These are phyloP conservation scores for Diplocarpon rosae DNA, from an alignment of 2,329 filamentous ascomycete species.

Conservation along the genomic window DNA sequence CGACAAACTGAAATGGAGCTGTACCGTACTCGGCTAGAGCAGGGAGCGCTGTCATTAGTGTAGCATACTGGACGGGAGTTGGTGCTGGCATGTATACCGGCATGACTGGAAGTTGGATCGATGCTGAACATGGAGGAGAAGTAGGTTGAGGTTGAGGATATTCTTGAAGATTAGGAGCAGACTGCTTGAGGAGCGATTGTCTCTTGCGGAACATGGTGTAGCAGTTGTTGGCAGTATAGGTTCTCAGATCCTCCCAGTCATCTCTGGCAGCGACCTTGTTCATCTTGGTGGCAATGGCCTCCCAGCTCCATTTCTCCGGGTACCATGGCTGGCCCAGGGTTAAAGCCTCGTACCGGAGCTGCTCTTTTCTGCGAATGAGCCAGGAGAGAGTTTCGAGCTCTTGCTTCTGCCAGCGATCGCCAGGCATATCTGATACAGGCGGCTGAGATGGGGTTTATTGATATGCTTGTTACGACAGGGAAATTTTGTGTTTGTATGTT, in stretches of 20 bases:
- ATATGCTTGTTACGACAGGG: not conserved
- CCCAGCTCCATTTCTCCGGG: constrained; percentile 1
- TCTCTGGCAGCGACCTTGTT: constrained; percentile 1
- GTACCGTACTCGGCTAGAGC: not conserved
- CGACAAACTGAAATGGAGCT: not conserved
- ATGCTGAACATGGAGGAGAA: not conserved
- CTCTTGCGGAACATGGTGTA: not conserved
- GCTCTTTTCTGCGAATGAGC: not conserved
- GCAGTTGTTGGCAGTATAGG: not conserved
- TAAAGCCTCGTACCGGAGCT: not conserved
- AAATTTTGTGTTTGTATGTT: no score
- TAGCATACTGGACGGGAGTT: not conserved
- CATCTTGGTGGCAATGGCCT: constrained; percentile 1
- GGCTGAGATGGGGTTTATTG: not conserved
- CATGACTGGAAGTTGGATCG: not conserved
- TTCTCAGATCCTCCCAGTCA: not conserved
- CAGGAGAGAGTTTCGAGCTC: not conserved
- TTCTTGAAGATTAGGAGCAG: not conserved
- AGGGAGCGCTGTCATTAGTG: not conserved
- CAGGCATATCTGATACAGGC: no score
- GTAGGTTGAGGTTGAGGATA: not conserved
- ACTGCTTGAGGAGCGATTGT: not conserved
- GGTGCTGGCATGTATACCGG: not conserved
- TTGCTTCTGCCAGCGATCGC: no score
- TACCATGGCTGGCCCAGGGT: not conserved